Evolutionary conservation across 495 filamentous ascomycete genomes (phyloP).

Genomic region (Penicillium maclennaniae): DNA sequence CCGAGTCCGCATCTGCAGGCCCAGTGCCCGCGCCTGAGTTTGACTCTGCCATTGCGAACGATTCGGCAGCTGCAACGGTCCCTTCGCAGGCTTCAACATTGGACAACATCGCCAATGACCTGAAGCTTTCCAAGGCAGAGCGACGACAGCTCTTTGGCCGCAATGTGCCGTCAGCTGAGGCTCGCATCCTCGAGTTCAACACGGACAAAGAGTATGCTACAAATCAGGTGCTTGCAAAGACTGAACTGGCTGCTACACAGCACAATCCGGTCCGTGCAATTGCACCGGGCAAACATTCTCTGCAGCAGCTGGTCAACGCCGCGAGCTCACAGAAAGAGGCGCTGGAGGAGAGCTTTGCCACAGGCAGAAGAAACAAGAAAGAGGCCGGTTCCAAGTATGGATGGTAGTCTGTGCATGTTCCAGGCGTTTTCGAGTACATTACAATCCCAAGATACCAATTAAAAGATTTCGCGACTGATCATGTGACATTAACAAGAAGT

Average conservation of each 20-base stretch:
- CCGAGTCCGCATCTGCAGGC: conserved; percentile 23
- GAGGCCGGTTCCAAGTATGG: conserved; percentile 82
- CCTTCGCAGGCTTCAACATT: conserved; percentile 33
- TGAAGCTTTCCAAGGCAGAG: conserved; percentile 69
- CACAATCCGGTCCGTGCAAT: conserved; percentile 83
- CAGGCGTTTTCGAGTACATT: conserved; percentile 5
- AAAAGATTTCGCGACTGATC: not conserved
- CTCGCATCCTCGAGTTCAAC: conserved; percentile 71
- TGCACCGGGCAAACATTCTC: conserved; percentile 81
- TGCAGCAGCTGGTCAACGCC: conserved; percentile 81
- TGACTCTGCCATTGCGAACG: conserved; percentile 2
- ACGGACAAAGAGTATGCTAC: conserved; percentile 79
- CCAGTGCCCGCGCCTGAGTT: conserved; percentile 21
- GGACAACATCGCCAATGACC: conserved; percentile 61
- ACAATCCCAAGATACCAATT: conserved; percentile 12
- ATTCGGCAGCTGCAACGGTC: conserved; percentile 20
- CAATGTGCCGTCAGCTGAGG: conserved; percentile 30
- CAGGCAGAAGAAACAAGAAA: conserved; percentile 65
- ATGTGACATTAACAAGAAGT: not conserved
- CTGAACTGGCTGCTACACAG: conserved; percentile 58
- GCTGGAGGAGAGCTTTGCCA: conserved; percentile 83
- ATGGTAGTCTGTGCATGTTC: conserved; percentile 48
- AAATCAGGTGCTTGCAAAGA: conserved; percentile 57
- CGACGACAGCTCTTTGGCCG: conserved; percentile 82
- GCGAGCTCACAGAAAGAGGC: conserved; percentile 75